These are phyloP conservation scores for Zizania palustris DNA, from an alignment of 202 grass and related monocot species.

Conservation along the genomic window DNA sequence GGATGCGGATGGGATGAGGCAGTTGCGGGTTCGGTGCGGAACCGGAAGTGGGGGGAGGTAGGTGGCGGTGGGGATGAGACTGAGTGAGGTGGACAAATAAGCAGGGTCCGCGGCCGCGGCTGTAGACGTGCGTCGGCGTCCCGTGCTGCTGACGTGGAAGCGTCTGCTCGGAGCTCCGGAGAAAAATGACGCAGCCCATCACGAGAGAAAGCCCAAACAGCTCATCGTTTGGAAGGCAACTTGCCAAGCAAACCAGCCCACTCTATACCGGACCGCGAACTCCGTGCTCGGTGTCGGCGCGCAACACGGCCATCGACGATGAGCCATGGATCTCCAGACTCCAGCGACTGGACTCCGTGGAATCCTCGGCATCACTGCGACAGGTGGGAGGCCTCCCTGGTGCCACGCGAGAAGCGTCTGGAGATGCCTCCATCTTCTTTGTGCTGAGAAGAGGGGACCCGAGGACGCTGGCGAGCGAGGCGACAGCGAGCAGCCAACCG, in stretches of 20 bases:
- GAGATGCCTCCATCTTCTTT: background rate
- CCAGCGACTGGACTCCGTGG: background rate
- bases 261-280: too few species aligned
- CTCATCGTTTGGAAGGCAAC: background rate
- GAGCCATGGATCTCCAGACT: background rate
- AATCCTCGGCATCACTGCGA: background rate
- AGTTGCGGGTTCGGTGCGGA: background rate
- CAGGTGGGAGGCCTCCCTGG: background rate
- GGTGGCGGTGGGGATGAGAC: background rate
- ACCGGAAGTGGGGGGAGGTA: background rate
- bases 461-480: conserved; percentile 16
- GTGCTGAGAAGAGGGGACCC: background rate
- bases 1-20: conserved; percentile 11
- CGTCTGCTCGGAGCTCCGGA: too few species aligned
- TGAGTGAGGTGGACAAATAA: conserved; percentile 29
- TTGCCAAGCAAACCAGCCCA: background rate
- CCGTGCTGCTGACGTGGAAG: conserved; percentile 20
- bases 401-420: conserved; percentile 27
- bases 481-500: background rate
- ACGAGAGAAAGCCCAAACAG: background rate
- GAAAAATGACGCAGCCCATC: background rate
- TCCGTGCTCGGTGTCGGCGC: background rate
- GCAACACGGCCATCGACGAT: background rate
- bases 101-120: background rate
- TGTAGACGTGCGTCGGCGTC: conserved; percentile 7